Conservation (phyloP, 768 basidiomycete species). For the Lentinula guzmanii region DNA sequence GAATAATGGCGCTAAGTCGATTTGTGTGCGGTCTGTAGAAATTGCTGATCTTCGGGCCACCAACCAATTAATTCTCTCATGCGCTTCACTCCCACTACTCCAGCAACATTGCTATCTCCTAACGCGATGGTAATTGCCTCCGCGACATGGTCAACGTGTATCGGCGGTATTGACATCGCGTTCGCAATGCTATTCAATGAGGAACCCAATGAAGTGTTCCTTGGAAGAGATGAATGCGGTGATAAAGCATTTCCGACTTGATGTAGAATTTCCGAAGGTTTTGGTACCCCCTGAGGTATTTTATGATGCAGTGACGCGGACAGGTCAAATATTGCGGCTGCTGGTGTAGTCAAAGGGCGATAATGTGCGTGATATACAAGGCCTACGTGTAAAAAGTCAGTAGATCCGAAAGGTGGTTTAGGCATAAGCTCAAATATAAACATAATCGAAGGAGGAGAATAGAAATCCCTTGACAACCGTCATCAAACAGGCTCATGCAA, state of each 20-base stretch:
- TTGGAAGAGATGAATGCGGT: background rate
- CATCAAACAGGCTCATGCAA: background rate
- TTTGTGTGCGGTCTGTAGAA: background rate
- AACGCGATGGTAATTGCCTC: slow-evolving; percentile 69
- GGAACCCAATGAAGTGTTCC: slow-evolving; percentile 22
- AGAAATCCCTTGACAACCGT: too few species aligned
- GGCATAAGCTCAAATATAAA: too few species aligned
- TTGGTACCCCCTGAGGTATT: slow-evolving; percentile 50
- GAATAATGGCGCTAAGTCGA: background rate
- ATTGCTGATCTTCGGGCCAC: slow-evolving; percentile 16
- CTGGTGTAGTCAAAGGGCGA: slow-evolving; percentile 82
- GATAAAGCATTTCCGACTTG: slow-evolving; percentile 33
- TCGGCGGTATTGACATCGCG: slow-evolving; percentile 77
- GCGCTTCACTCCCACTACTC: slow-evolving; percentile 60
- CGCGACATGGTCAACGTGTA: slow-evolving; percentile 95
- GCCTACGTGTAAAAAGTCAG: slow-evolving; percentile 39
- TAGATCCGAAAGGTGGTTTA: slow-evolving; percentile 10
- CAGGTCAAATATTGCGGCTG: slow-evolving; percentile 78
- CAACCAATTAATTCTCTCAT: slow-evolving; percentile 80
- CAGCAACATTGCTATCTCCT: slow-evolving; percentile 45
- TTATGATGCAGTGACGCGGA: slow-evolving; percentile 68
- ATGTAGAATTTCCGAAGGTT: slow-evolving; percentile 60
- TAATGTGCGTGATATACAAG: slow-evolving; percentile 95
- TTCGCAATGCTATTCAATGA: slow-evolving; percentile 67
- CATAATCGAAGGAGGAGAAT: too few species aligned